A percentile compares a stretch with the other conserved stretches of the same genome.
phyloP scores from a whole-genome alignment of 2,329 filamentous ascomycete species.

The Tolypocladium sp. region DNA sequence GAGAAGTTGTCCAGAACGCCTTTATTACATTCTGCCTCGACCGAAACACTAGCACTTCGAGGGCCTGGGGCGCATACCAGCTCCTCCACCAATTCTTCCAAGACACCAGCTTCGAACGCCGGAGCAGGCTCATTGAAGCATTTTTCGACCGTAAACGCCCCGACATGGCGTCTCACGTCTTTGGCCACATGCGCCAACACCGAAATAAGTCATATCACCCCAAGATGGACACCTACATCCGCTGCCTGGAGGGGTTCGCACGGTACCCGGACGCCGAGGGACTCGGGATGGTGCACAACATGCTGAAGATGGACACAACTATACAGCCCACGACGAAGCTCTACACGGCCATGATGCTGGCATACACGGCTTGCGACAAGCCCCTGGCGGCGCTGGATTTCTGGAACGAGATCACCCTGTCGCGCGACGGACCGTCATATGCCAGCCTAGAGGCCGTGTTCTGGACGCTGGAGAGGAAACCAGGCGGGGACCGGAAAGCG shows the following conservation, averaged over 20 bases:
- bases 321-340: conserved; percentile 69
- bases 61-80: conserved; percentile 58
- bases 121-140: conserved; percentile 66
- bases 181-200: conserved; percentile 88
- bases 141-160: conserved; percentile 72
- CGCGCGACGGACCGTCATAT: conserved; percentile 78
- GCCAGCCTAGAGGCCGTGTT: conserved; percentile 74
- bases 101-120: conserved; percentile 54
- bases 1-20: conserved; percentile 53
- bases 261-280: conserved; percentile 44
- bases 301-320: conserved; percentile 84
- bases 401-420: conserved; percentile 77
- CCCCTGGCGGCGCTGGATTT: conserved; percentile 62
- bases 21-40: conserved; percentile 64
- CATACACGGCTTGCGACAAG: conserved; percentile 63
- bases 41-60: conserved; percentile 47
- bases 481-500: conserved; percentile 49
- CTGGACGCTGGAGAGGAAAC: conserved; percentile 59
- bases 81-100: conserved; percentile 56
- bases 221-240: conserved; percentile 63
- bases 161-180: conserved; percentile 80
- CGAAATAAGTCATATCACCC: conserved; percentile 55
- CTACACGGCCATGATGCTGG: conserved; percentile 80
- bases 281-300: conserved; percentile 74
- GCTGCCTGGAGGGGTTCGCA: conserved; percentile 69